phyloP scores from a whole-genome alignment of 352 stramenopile genomes.

The Pythium coloratum region DNA sequence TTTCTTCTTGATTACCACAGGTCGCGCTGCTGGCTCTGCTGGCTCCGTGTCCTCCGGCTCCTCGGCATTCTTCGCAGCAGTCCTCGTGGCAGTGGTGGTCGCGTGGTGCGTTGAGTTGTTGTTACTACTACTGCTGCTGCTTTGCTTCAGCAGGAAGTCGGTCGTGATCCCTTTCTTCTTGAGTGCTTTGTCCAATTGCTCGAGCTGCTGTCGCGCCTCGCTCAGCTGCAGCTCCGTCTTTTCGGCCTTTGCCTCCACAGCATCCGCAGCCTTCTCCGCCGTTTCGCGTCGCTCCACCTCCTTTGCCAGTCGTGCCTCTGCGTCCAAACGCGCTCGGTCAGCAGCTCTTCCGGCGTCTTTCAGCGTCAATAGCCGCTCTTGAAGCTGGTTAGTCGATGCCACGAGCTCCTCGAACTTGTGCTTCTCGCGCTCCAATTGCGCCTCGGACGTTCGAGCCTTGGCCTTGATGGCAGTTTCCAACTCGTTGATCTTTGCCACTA shows the following conservation, averaged over 20 bases:
- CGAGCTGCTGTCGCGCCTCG: conserved; percentile 33
- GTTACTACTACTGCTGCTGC: conserved; percentile 4
- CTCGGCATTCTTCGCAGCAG: conserved; percentile 10
- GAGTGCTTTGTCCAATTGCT: conserved; percentile 45
- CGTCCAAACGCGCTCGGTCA: conserved; percentile 30
- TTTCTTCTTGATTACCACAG: conserved; percentile 2
- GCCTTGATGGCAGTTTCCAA: conserved; percentile 21
- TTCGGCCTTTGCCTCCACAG: conserved; percentile 38
- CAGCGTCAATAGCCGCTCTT: conserved; percentile 33
- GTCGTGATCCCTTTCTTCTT: conserved; percentile 65
- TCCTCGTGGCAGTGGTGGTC: not conserved
- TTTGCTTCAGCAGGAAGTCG: conserved; percentile 55
- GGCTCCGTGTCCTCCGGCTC: conserved; percentile 15
- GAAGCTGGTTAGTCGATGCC: conserved; percentile 30
- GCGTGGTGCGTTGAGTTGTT: not conserved
- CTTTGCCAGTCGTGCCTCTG: conserved; percentile 38
- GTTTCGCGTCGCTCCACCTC: conserved; percentile 44
- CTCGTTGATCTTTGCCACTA: conserved; percentile 12
- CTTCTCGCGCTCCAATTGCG: conserved; percentile 24
- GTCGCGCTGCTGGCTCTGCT: not conserved
- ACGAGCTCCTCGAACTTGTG: conserved; percentile 33
- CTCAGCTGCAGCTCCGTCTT: conserved; percentile 38
- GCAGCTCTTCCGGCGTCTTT: conserved; percentile 33
- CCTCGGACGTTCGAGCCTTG: conserved; percentile 7
- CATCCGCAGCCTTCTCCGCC: conserved; percentile 47